Evolutionary conservation across 1,139 yeast genomes (phyloP), one percentile per base, ranked within the genome.

Genomic region (Tardiomyces blankii): DNA sequence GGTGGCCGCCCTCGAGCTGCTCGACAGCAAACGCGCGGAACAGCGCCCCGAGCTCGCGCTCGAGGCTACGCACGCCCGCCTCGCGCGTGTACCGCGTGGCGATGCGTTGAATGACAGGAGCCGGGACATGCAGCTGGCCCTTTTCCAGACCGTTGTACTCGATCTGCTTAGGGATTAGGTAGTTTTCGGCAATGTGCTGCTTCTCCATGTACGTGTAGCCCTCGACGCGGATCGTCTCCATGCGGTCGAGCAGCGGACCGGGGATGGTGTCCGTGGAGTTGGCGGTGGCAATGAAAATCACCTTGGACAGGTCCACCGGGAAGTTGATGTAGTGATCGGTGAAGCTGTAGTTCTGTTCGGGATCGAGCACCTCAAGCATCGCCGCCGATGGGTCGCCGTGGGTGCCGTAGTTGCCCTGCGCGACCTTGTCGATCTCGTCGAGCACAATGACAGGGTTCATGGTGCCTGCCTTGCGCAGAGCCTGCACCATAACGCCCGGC

Each of bases 331-430:
- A 88, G 59, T 87, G 95, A 62, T 88, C 96, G 41, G 77, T 79
- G 64, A 87, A 88, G 25, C 77, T 73, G 42, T 70, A 68, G 62
- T 88, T 88, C 61, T 88, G 96, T 61, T 88, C 96, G 0, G 96
- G 96, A 58, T 88, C 96, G 54, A 88, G 72, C 0, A 88, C 93
- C 60, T 88, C 96, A 49, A 88, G 70, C 58, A 88, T 69, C 0
- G 96, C 96, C 32, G 95, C 95, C 13, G 91, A 82, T 0, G 96
- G 96, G 58, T 88, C 95, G 2, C 96, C 96, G 55, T 83, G 85
- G 62, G 70, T 49, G 65, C 69, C 68, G 35, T 30, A 30, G 32
- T 60, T 57, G 18, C 69, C 69, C 35, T 30, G 35, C 46, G 81
- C 74, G 6, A 89, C 79, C 64, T 88, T 88, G 64, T 88, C 96